Base-by-base conservation (phyloP, 1,139 yeast genomes). In the Magnusiomyces sp. region DNA sequence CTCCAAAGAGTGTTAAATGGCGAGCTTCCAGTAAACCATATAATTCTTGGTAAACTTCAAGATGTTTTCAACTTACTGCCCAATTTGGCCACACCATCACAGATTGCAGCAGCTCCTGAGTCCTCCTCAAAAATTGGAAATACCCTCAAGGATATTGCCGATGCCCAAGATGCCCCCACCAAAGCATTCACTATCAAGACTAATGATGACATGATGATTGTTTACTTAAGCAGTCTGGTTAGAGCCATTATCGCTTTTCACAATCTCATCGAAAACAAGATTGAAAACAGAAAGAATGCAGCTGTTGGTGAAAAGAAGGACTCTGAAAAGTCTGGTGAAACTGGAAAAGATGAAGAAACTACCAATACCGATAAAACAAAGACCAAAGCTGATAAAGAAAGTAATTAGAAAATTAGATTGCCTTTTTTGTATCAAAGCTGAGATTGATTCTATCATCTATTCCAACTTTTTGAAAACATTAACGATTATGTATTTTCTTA, bases 241-340 rank as follows among this genome's bases (percentile, higher is more conserved):
- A 79, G 98, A 62, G 87, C 97, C 16, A 92, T 92, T 60, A 86
- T 92, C 64, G 95, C 98, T 14, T 90, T 92, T 76, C 96, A 94
- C 69, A 95, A 94, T 66, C 77, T 94, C 67, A 92, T 94, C 65
- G 98, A 92, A 62, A 94, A 94, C 71, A 92, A 92, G 69, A 82
- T 92, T 59, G 88, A 87, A 60, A 89, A 89, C 66, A 61, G 50
- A 40, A 48, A 55, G 46, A 49, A 43, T 27, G 43, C 55, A 2
- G 51, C 48, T 7, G 44, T 47, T 11, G 49, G 42, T 16, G 50
- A 49, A 33, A 51, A 54, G 48, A 50, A 49, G 50, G 53, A 50
- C 11, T 43, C 36, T n/a, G 40, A 39, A 14, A 45, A 49, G 32
- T 31, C 39, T 38, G 33, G 34, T 17, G 23, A 23, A 16, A 20